phyloP scores from a whole-genome alignment of 331 rosid species.

The Quercus phellos region DNA sequence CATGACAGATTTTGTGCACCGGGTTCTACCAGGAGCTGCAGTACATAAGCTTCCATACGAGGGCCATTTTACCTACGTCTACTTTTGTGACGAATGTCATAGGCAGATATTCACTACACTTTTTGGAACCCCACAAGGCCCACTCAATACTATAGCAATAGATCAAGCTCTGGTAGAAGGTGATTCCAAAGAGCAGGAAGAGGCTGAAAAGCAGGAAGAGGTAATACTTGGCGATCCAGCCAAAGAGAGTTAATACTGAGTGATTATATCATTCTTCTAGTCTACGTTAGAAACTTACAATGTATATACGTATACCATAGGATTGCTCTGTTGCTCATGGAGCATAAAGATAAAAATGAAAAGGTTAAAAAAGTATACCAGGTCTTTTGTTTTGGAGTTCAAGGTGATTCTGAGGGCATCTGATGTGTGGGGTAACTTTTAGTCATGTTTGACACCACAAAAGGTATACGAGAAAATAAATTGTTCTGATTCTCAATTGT shows the following conservation, averaged over 20 bases:
- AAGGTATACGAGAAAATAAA: slow-evolving; percentile 4
- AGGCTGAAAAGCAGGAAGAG: slow-evolving; percentile 12
- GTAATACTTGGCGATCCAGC: slow-evolving; percentile 23
- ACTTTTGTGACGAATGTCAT: slow-evolving; percentile 95
- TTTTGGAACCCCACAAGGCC: slow-evolving; percentile 95
- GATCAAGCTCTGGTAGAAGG: slow-evolving; percentile 27
- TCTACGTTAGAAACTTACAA: not conserved
- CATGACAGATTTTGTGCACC: slow-evolving; percentile 92
- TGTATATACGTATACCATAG: slow-evolving; percentile 27
- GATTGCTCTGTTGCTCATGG: slow-evolving; percentile 15
- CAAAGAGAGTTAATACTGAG: not conserved
- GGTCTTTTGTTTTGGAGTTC: not conserved
- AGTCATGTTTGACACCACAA: not conserved
- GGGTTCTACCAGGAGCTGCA: slow-evolving; percentile 84
- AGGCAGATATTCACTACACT: slow-evolving; percentile 92
- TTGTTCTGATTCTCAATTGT: not conserved
- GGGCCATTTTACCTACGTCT: slow-evolving; percentile 88
- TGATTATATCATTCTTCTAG: not conserved
- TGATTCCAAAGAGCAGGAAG: slow-evolving; percentile 31
- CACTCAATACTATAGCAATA: slow-evolving; percentile 29
- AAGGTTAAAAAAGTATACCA: not conserved
- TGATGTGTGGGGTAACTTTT: not conserved
- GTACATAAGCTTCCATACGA: slow-evolving; percentile 97
- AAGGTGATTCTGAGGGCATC: not conserved
- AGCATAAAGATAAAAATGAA: not conserved